Conservation (phyloP, 768 basidiomycete genomes). For the Tricholomella constricta region DNA sequence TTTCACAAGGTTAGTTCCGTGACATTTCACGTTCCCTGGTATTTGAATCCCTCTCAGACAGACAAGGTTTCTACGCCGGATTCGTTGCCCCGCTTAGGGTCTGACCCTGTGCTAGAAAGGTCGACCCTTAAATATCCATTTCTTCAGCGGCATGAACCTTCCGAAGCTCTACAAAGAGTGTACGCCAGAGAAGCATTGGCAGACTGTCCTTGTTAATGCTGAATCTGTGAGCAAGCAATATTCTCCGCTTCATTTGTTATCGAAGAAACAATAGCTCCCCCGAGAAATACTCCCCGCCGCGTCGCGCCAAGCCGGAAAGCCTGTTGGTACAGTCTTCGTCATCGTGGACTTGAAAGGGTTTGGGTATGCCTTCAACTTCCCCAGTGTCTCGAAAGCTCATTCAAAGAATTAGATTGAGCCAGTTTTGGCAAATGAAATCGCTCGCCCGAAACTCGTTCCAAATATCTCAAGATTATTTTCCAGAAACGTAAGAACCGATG, state of each 20-base stretch:
- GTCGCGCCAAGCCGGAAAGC: constrained; percentile 52
- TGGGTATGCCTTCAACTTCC: constrained; percentile 43
- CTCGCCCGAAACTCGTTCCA: constrained; percentile 67
- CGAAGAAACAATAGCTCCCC: constrained; percentile 37
- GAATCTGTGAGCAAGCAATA: constrained; percentile 47
- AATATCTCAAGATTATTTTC: constrained; percentile 77
- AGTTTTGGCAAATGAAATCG: constrained; percentile 78
- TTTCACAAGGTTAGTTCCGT: constrained; percentile 64
- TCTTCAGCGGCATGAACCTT: constrained; percentile 61
- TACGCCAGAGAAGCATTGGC: constrained; percentile 63
- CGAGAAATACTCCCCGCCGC: constrained; percentile 72
- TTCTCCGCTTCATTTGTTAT: background rate
- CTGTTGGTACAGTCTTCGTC: constrained; percentile 55
- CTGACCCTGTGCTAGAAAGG: constrained; percentile 51
- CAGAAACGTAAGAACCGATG: constrained; percentile 60
- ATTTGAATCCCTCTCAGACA: constrained; percentile 40
- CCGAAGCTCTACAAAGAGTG: constrained; percentile 56
- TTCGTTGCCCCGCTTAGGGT: background rate
- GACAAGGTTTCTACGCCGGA: constrained; percentile 54
- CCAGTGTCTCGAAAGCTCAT: background rate
- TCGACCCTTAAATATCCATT: constrained; percentile 70
- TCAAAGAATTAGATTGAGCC: constrained; percentile 46
- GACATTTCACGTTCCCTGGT: background rate
- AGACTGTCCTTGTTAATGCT: constrained; percentile 62
- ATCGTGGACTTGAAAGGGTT: constrained; percentile 75